A percentile compares a stretch with the other conserved stretches of the same genome.
Evolutionary conservation across 2,329 filamentous ascomycete species (phyloP).

Genomic region (Hymenoscyphus fraxineus): DNA sequence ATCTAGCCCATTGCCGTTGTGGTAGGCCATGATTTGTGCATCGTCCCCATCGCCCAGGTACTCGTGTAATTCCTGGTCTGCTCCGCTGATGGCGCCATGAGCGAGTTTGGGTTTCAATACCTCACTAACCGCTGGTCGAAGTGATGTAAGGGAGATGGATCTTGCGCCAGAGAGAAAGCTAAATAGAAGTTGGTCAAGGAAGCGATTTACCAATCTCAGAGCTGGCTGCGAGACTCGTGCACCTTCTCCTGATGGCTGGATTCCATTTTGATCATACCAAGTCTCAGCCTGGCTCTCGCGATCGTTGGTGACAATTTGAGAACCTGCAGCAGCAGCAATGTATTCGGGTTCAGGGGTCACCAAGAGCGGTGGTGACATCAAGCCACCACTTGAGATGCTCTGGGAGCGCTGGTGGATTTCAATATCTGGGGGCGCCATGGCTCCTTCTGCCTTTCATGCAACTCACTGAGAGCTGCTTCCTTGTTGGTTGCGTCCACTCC

Average conservation of each 20-base stretch:
- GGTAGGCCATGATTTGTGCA: slow-evolving; percentile 61
- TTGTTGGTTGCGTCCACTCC: neutral
- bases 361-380: slow-evolving; percentile 62
- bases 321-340: slow-evolving; percentile 82
- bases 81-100: slow-evolving; percentile 75
- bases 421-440: slow-evolving; percentile 27
- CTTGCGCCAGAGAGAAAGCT: slow-evolving; percentile 79
- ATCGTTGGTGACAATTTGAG: slow-evolving; percentile 86
- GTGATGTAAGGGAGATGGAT: slow-evolving; percentile 69
- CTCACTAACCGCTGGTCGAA: slow-evolving; percentile 79
- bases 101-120: slow-evolving; percentile 87
- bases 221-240: slow-evolving; percentile 71
- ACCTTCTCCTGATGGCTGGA: slow-evolving; percentile 62
- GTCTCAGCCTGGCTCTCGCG: slow-evolving; percentile 70
- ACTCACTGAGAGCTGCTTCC: slow-evolving; percentile 5
- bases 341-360: slow-evolving; percentile 79
- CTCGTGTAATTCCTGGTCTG: slow-evolving; percentile 82
- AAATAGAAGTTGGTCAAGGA: slow-evolving; percentile 90
- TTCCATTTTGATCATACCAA: slow-evolving; percentile 65
- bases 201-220: slow-evolving; percentile 78
- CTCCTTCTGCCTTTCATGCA: neutral
- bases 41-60: slow-evolving; percentile 78
- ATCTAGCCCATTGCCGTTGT: slow-evolving; percentile 42
- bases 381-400: slow-evolving; percentile 64
- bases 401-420: slow-evolving; percentile 35